Conservation (phyloP, 768 basidiomycete genomes). For the Tricholoma sp. region DNA sequence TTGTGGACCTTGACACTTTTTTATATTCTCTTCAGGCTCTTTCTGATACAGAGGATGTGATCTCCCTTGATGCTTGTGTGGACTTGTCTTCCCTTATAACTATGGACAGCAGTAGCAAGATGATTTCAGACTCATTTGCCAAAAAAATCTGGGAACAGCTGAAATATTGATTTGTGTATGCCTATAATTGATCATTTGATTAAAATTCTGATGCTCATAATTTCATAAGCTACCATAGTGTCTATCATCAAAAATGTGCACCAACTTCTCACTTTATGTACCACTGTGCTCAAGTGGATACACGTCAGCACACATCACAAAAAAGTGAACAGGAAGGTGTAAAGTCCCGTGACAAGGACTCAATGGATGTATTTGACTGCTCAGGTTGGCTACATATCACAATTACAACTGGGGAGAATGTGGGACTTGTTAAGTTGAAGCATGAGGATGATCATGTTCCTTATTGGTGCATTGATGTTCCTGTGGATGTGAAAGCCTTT, state of each 20-base stretch:
- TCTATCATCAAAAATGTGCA: no score
- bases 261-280: neutral
- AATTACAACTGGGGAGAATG: neutral
- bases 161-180: neutral
- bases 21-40: no score
- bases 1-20: no score
- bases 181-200: no score
- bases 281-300: neutral
- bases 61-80: neutral
- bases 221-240: no score
- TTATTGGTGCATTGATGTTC: neutral
- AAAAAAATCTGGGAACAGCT: neutral
- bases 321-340: neutral
- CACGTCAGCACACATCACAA: neutral
- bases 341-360: neutral
- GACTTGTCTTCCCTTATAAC: neutral
- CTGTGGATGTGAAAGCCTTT: constrained; percentile 2
- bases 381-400: neutral
- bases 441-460: neutral
- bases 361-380: no score
- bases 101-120: neutral
- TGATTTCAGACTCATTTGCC: neutral
- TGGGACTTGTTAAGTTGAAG: neutral
- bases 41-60: neutral
- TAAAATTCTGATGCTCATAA: no score